Percentiles rank a stretch among this genome's conserved stretches.
These are phyloP conservation scores for Plectosphaerella sp. DNA, from an alignment of 2,329 filamentous ascomycete species.

Conservation along the genomic window DNA sequence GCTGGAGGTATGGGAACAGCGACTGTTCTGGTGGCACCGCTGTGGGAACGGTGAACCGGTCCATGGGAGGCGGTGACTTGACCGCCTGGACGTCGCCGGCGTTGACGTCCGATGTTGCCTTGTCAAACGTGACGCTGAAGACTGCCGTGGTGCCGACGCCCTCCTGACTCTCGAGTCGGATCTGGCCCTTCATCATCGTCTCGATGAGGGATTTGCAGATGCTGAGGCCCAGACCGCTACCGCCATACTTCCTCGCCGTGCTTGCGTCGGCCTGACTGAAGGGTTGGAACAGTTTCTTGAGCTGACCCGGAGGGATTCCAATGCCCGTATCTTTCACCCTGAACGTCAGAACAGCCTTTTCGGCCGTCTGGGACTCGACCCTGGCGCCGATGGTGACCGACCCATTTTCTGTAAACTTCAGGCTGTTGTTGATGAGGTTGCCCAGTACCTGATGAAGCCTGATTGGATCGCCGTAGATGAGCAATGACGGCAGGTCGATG, in stretches of 20 bases:
- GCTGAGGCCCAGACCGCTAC: conserved; percentile 83
- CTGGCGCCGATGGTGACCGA: conserved; percentile 79
- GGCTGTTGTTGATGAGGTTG: conserved; percentile 86
- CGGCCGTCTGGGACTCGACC: conserved; percentile 65
- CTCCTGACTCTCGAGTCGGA: conserved; percentile 74
- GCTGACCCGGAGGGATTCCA: conserved; percentile 77
- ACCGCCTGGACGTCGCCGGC: conserved; percentile 47
- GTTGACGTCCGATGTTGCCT: conserved; percentile 61
- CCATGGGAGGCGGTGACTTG: conserved; percentile 28
- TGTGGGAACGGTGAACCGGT: conserved; percentile 21
- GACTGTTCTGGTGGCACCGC: conserved; percentile 21
- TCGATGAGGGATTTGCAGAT: conserved; percentile 95
- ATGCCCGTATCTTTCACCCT: conserved; percentile 90
- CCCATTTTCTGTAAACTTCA: conserved; percentile 88
- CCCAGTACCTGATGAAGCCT: conserved; percentile 66
- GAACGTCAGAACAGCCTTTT: conserved; percentile 72
- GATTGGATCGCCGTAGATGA: conserved; percentile 63
- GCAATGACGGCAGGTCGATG: conserved; percentile 70
- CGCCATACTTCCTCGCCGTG: conserved; percentile 85
- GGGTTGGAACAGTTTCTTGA: conserved; percentile 83
- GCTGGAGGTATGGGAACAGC: conserved; percentile 51
- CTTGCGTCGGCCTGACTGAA: conserved; percentile 92
- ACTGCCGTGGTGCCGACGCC: conserved; percentile 67
- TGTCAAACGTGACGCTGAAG: conserved; percentile 83
- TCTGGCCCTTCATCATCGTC: conserved; percentile 83